phyloP scores from a whole-genome alignment of 2,329 filamentous ascomycete species.

The Phyllosticta citrichinensis region DNA sequence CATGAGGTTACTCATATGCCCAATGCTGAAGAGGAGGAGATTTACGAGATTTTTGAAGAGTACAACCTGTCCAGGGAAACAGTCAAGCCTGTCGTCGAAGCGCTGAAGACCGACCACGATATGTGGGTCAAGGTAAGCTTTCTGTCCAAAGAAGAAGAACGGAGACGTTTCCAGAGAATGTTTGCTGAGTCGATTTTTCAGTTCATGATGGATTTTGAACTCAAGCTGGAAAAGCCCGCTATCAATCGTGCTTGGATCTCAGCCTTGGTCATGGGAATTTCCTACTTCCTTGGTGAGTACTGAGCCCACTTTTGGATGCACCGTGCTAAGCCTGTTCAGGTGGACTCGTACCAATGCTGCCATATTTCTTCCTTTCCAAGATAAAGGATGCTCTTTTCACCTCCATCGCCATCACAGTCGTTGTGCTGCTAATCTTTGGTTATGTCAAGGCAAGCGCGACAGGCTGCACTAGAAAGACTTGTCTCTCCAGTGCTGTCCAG shows the following conservation, averaged over 20 bases:
- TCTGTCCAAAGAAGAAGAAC: not conserved
- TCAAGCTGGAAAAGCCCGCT: conserved; percentile 37
- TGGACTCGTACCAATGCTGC: conserved; percentile 38
- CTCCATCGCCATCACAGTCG: conserved; percentile 42
- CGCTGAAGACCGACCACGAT: conserved; percentile 39
- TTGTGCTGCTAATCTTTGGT: conserved; percentile 42
- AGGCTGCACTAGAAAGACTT: conserved; percentile 4
- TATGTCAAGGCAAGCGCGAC: conserved; percentile 34
- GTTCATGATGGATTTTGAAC: conserved; percentile 53
- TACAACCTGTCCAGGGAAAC: conserved; percentile 39
- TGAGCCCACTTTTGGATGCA: conserved; percentile 6
- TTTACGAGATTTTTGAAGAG: conserved; percentile 38
- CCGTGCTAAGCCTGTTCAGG: conserved; percentile 13
- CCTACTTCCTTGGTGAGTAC: conserved; percentile 23
- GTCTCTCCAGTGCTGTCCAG: conserved; percentile 3
- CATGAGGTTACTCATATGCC: conserved; percentile 36
- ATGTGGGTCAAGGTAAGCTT: conserved; percentile 36
- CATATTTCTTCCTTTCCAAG: conserved; percentile 38
- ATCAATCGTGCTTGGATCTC: conserved; percentile 38
- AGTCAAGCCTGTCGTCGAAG: conserved; percentile 38
- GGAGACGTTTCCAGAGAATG: no score
- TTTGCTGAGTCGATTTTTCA: conserved; percentile 8
- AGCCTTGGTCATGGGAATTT: conserved; percentile 30
- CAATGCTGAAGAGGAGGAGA: conserved; percentile 34
- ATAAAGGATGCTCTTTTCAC: conserved; percentile 35